Evolutionary conservation across 768 basidiomycete species (phyloP).

Genomic region (Leccinum subtestaceum): DNA sequence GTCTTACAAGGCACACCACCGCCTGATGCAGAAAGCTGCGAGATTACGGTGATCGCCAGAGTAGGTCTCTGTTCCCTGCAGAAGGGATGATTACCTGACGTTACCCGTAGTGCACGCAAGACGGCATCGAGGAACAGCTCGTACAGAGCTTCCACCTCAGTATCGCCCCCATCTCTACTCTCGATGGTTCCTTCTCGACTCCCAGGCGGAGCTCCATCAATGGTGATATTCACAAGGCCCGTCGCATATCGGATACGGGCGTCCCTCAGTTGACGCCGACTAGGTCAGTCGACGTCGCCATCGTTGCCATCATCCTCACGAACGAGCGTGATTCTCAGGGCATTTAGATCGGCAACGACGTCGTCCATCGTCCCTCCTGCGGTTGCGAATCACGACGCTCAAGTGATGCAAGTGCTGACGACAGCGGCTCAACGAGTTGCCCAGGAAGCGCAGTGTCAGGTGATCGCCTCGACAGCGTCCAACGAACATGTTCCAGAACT

Average conservation of each 20-base stretch:
- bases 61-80: slow-evolving; percentile 40
- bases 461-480: slow-evolving; percentile 50
- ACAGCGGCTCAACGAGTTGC: slow-evolving; percentile 76
- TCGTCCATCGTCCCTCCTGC: slow-evolving; percentile 31
- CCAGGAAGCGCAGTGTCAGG: slow-evolving; percentile 68
- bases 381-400: slow-evolving; percentile 52
- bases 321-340: slow-evolving; percentile 10
- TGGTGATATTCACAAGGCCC: slow-evolving; percentile 40
- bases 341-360: slow-evolving; percentile 32
- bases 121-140: slow-evolving; percentile 70
- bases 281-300: slow-evolving; percentile 21
- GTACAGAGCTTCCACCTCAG: slow-evolving; percentile 65
- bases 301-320: slow-evolving; percentile 6
- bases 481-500: slow-evolving; percentile 47
- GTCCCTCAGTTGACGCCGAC: slow-evolving; percentile 32
- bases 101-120: slow-evolving; percentile 49
- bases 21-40: slow-evolving; percentile 69
- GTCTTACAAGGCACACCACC: slow-evolving; percentile 79
- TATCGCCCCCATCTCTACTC: slow-evolving; percentile 63
- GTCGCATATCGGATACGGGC: slow-evolving; percentile 42
- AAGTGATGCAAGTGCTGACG: slow-evolving; percentile 75
- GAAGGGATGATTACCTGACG: slow-evolving; percentile 10
- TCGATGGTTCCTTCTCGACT: slow-evolving; percentile 42
- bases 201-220: slow-evolving; percentile 49
- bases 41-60: slow-evolving; percentile 73